Evolutionary conservation across 768 basidiomycete genomes (phyloP).

Genomic region (Galerina sulciceps): DNA sequence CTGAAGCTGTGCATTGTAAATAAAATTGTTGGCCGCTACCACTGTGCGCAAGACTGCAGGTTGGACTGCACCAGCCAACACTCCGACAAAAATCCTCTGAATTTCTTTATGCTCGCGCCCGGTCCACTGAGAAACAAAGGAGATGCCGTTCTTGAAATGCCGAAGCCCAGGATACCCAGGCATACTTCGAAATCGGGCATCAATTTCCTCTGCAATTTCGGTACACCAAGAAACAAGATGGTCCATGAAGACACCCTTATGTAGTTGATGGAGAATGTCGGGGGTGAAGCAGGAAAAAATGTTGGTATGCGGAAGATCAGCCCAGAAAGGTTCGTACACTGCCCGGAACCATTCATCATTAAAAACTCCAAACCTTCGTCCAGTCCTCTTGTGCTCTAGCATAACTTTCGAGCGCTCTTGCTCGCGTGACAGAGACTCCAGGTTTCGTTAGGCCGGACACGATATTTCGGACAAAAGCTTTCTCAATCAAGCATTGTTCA

Average conservation of each 20-base stretch:
- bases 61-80: slow-evolving; percentile 30
- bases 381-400: no score
- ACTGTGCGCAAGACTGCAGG: slow-evolving; percentile 23
- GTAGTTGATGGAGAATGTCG: slow-evolving; percentile 51
- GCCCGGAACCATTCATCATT: no score
- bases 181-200: slow-evolving; percentile 13
- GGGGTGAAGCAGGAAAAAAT: slow-evolving; percentile 20
- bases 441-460: no score
- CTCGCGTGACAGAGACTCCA: no score
- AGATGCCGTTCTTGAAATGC: slow-evolving; percentile 48
- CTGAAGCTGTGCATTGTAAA: slow-evolving; percentile 35
- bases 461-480: no score
- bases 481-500: no score
- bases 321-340: not conserved
- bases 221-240: slow-evolving; percentile 40
- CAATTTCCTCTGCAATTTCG: slow-evolving; percentile 6
- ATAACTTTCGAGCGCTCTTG: no score
- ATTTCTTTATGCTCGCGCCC: slow-evolving; percentile 45
- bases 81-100: slow-evolving; percentile 34
- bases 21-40: slow-evolving; percentile 38
- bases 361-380: no score
- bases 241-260: slow-evolving; percentile 53
- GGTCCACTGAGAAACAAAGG: slow-evolving; percentile 42
- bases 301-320: not conserved
- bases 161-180: slow-evolving; percentile 25